Evolutionary conservation across 208 protist genomes (phyloP).

Genomic region (Crithidia acanthocephali): DNA sequence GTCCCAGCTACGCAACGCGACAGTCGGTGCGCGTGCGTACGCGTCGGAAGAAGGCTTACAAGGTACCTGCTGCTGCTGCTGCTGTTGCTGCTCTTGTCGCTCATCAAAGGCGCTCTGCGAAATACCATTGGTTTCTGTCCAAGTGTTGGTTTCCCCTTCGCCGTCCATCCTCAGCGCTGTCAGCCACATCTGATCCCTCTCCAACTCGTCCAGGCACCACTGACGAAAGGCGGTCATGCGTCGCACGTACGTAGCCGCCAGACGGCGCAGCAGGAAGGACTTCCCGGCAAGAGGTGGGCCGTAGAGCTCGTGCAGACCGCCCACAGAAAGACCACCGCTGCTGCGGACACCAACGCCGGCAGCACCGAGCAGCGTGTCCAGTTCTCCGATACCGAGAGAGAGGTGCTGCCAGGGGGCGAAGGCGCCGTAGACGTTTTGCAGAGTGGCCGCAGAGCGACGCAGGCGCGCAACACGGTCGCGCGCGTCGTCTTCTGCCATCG

Average conservation of each 20-base stretch:
- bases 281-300: conserved; percentile 43
- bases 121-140: not conserved
- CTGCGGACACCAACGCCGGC: conserved; percentile 16
- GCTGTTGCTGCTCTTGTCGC: no score
- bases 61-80: not conserved
- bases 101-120: not conserved
- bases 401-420: conserved; percentile 32
- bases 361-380: conserved; percentile 25
- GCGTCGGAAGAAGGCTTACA: not conserved
- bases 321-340: conserved; percentile 27
- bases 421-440: conserved; percentile 20
- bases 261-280: conserved; percentile 31
- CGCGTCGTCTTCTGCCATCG: conserved; percentile 1
- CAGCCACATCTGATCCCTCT: conserved; percentile 5
- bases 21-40: not conserved
- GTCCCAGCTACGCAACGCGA: conserved; percentile 29
- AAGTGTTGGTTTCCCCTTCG: not conserved
- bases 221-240: conserved; percentile 40
- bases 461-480: conserved; percentile 13
- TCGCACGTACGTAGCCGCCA: conserved; percentile 20
- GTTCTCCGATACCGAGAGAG: conserved; percentile 6
- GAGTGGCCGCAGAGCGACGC: not conserved
- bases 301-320: conserved; percentile 49
- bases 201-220: conserved; percentile 23
- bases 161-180: not conserved